Percentiles rank a stretch among this genome's conserved stretches.
These are phyloP conservation scores for Plasmodium blacklocki DNA, from an alignment of 169 alveolate species.

Conservation along the genomic window DNA sequence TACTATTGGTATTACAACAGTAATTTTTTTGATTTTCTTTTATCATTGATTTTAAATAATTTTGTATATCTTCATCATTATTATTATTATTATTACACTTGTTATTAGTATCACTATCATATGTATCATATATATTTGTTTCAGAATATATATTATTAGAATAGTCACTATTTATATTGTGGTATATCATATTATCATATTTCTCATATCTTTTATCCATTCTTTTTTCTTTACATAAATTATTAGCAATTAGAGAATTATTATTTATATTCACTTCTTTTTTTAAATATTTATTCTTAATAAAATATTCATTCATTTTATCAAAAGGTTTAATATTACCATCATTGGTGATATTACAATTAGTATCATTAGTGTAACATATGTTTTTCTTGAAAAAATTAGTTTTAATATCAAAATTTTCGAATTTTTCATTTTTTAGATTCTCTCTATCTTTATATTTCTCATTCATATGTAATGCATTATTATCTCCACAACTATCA, in stretches of 20 bases:
- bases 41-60: slow-evolving; percentile 14
- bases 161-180: not conserved
- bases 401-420: not conserved
- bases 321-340: not conserved
- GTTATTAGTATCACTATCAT: not conserved
- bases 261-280: not conserved
- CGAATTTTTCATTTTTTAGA: not conserved
- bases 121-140: not conserved
- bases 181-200: not conserved
- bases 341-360: not conserved
- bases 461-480: not conserved
- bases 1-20: slow-evolving; percentile 5
- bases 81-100: not conserved
- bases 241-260: not conserved
- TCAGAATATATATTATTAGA: not conserved
- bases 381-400: not conserved
- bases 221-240: not conserved
- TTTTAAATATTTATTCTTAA: not conserved
- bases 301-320: not conserved
- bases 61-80: slow-evolving; percentile 22
- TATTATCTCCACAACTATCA: slow-evolving; percentile 2
- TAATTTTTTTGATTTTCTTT: slow-evolving; percentile 7
- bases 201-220: not conserved
- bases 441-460: not conserved
- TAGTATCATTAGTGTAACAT: not conserved